Percentiles rank a stretch among this genome's conserved stretches.
Evolutionary conservation across 2,329 filamentous ascomycete genomes (phyloP).

Genomic region (Sporothrix curviconia): DNA sequence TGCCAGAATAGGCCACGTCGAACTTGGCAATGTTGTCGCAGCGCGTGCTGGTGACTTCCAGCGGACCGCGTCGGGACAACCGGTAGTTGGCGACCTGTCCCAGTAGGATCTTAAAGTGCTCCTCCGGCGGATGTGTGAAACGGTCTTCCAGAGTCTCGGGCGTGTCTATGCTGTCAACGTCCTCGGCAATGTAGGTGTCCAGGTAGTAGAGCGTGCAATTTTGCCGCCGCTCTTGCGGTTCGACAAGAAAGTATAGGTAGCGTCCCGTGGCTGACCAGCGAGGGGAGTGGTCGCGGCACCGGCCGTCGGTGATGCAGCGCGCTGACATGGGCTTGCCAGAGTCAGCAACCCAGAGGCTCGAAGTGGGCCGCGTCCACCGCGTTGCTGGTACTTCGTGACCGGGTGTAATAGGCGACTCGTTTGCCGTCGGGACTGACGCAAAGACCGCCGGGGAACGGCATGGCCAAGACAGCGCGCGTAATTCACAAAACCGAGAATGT

Average conservation of each 20-base stretch:
- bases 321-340: not conserved
- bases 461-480: too few relatives aligned
- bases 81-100: not conserved
- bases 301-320: not conserved
- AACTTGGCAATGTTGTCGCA: not conserved
- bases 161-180: not conserved
- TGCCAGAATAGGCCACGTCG: not conserved
- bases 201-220: not conserved
- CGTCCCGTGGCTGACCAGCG: not conserved
- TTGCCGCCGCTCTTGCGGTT: not conserved
- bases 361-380: not conserved
- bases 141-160: not conserved
- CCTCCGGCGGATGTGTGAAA: not conserved
- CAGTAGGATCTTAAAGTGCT: not conserved
- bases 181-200: not conserved
- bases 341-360: not conserved
- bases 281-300: not conserved
- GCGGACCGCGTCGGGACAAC: too few relatives aligned
- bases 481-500: not conserved
- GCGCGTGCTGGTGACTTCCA: not conserved
- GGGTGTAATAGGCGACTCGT: not conserved
- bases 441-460: not conserved
- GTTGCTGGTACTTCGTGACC: not conserved
- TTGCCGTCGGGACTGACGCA: not conserved
- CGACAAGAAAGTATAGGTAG: not conserved